Percentiles rank a stretch among this genome's conserved stretches.
Conservation (phyloP, 768 basidiomycete genomes). For the Naganishia antarctica region DNA sequence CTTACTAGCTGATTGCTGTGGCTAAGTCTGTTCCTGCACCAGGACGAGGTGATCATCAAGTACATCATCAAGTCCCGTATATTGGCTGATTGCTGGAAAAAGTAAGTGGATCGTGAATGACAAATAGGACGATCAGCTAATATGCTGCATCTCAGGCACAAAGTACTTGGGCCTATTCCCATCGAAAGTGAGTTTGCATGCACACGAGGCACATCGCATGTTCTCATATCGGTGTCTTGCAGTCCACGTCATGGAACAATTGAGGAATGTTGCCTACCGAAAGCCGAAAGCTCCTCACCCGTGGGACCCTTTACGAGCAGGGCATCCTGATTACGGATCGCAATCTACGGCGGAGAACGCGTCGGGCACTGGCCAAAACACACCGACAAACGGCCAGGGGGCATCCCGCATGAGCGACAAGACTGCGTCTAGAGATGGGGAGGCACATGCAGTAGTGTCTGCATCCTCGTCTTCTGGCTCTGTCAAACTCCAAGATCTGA, state of each 20-base stretch:
- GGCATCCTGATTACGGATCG: slow-evolving; percentile 1
- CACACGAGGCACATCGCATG: slow-evolving; percentile 31
- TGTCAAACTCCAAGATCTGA: slow-evolving; percentile 35
- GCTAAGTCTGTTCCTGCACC: slow-evolving; percentile 44
- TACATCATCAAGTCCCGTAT: slow-evolving; percentile 98
- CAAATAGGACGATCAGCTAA: background rate
- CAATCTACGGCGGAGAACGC: background rate
- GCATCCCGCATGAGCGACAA: background rate
- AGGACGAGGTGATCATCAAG: slow-evolving; percentile 83
- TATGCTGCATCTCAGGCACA: slow-evolving; percentile 57
- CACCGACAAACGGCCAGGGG: background rate
- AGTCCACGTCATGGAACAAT: slow-evolving; percentile 50
- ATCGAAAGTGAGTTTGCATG: slow-evolving; percentile 82
- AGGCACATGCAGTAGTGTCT: background rate
- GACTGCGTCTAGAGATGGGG: background rate
- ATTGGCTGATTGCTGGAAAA: slow-evolving; percentile 98
- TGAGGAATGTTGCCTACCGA: slow-evolving; percentile 51
- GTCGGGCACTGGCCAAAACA: slow-evolving; percentile 7
- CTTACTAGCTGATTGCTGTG: slow-evolving; percentile 55
- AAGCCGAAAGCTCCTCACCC: slow-evolving; percentile 68
- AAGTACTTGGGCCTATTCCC: slow-evolving; percentile 88
- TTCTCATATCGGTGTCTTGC: background rate
- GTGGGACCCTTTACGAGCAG: slow-evolving; percentile 62
- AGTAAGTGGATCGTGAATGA: slow-evolving; percentile 30
- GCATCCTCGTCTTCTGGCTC: background rate